phyloP scores from a whole-genome alignment of 768 basidiomycete species.

The Suillus lakei region DNA sequence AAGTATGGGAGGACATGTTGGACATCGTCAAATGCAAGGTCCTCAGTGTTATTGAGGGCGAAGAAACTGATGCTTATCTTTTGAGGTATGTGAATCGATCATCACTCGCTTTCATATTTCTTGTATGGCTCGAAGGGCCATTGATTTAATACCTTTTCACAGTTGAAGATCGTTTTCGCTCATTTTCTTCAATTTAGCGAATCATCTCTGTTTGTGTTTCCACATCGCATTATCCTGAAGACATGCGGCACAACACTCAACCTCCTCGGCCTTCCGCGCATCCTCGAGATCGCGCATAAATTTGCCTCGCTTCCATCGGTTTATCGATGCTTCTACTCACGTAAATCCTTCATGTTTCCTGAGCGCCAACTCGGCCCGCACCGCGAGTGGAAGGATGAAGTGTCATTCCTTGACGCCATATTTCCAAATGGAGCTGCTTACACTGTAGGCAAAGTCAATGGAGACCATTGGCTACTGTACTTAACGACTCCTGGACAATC shows the following conservation, averaged over 20 bases:
- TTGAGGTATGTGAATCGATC: conserved; percentile 68
- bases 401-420: conserved; percentile 87
- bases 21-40: conserved; percentile 97
- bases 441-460: conserved; percentile 96
- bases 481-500: conserved; percentile 66
- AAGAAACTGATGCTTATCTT: conserved; percentile 94
- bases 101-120: conserved; percentile 9
- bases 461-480: conserved; percentile 98
- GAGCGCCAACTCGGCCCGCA: conserved; percentile 94
- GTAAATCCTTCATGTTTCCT: conserved; percentile 99
- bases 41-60: conserved; percentile 85
- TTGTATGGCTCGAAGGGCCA: neutral
- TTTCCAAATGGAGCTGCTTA: conserved; percentile 92
- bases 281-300: conserved; percentile 87
- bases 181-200: conserved; percentile 62
- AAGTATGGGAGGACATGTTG: conserved; percentile 96
- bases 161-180: conserved; percentile 14
- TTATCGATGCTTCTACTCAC: conserved; percentile 94
- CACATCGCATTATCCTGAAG: conserved; percentile 96
- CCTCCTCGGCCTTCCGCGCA: conserved; percentile 91
- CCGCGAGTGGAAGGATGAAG: conserved; percentile 91
- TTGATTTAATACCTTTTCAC: neutral
- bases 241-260: conserved; percentile 99
- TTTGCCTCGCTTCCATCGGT: conserved; percentile 72
- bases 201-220: conserved; percentile 93